A percentile compares a stretch with the other conserved stretches of the same genome.
phyloP scores from a whole-genome alignment of 306 rosid genomes.

The Ormosia emarginata region DNA sequence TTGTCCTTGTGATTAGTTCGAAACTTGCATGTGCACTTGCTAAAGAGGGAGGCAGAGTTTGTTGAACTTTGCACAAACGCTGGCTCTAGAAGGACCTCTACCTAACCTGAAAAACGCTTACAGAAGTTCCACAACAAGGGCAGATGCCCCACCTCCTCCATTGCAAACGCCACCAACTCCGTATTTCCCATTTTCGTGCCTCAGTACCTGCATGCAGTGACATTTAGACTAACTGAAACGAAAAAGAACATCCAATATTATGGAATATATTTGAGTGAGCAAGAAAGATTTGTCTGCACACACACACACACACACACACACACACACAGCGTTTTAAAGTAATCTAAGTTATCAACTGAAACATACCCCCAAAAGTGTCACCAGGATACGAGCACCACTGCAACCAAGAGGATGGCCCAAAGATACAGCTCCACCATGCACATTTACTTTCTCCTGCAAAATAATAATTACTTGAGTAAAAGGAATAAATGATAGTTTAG shows the following conservation, averaged over 20 bases:
- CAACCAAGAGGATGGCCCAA: slow-evolving; percentile 99
- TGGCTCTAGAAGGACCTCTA: slow-evolving; percentile 4
- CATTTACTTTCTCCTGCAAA: slow-evolving; percentile 77
- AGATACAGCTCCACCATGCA: slow-evolving; percentile 93
- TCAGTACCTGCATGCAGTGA: slow-evolving; percentile 58
- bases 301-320: too few species aligned
- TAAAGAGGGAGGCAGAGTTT: neutral
- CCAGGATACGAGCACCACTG: slow-evolving; percentile 97
- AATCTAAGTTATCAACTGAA: neutral
- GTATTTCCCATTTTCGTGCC: slow-evolving; percentile 79
- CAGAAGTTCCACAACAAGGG: slow-evolving; percentile 86
- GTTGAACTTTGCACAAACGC: neutral
- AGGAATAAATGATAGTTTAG: neutral
- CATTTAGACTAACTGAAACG: neutral
- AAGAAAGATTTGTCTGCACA: neutral
- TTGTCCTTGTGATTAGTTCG: neutral
- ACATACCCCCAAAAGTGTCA: slow-evolving; percentile 89
- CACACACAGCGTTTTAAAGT: neutral
- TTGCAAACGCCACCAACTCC: slow-evolving; percentile 98
- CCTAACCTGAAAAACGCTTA: slow-evolving; percentile 29
- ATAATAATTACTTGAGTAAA: neutral
- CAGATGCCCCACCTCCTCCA: slow-evolving; percentile 99
- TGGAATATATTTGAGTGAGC: neutral
- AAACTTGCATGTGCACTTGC: slow-evolving; percentile 13
- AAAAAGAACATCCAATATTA: neutral